Evolutionary conservation across 305 asterid species (phyloP).

Genomic region (Fraxinus latifolia): DNA sequence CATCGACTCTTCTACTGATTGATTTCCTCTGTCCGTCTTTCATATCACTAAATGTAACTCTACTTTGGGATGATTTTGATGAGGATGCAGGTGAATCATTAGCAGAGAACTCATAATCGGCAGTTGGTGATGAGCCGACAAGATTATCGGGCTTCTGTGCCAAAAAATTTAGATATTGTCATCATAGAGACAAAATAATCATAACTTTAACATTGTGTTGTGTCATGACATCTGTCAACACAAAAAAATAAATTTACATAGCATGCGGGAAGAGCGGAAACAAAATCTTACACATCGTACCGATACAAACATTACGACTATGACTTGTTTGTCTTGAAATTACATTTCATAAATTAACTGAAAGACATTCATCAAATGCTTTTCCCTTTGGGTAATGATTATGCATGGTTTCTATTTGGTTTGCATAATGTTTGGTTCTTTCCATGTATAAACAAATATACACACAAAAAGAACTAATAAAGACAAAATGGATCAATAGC

Average conservation of each 20-base stretch:
- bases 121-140: constrained; percentile 39
- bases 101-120: constrained; percentile 59
- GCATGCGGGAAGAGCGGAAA: neutral
- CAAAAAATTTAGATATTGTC: constrained; percentile 13
- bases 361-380: neutral
- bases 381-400: neutral
- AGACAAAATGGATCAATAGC: neutral
- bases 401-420: neutral
- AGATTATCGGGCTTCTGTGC: constrained; percentile 68
- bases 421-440: neutral
- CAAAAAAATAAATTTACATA: neutral
- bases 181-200: neutral
- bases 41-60: constrained; percentile 49
- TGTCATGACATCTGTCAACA: constrained; percentile 8
- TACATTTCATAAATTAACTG: neutral
- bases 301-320: neutral
- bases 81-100: constrained; percentile 70
- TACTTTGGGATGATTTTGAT: constrained; percentile 48
- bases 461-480: neutral
- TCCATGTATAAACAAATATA: neutral
- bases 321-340: neutral
- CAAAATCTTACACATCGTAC: neutral
- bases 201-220: neutral
- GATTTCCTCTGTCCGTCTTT: constrained; percentile 64
- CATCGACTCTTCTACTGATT: constrained; percentile 49